These are phyloP conservation scores for Vachellia pachyceras DNA, from an alignment of 306 rosid genomes.

Conservation along the genomic window DNA sequence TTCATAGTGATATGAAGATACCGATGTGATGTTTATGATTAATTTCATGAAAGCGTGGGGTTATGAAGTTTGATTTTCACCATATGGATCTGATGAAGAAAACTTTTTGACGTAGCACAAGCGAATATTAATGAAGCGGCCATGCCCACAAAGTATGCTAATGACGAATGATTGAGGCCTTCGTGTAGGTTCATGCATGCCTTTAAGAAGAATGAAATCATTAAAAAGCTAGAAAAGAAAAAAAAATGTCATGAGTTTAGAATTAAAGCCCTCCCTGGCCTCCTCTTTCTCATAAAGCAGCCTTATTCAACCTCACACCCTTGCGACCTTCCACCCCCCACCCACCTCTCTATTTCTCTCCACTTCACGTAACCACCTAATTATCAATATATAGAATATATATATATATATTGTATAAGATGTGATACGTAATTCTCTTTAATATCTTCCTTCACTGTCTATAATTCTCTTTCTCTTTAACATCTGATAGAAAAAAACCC, in stretches of 20 bases:
- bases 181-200: constrained; percentile 36
- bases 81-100: not conserved
- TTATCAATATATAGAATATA: no score
- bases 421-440: constrained; percentile 17
- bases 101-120: not conserved
- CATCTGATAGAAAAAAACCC: constrained; percentile 11
- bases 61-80: not conserved
- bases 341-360: no score
- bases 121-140: not conserved
- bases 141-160: not conserved
- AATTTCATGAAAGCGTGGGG: not conserved
- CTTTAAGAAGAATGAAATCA: constrained; percentile 60
- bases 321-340: no score
- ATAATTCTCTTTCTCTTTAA: constrained; percentile 3
- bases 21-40: not conserved
- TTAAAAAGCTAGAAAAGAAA: constrained; percentile 38
- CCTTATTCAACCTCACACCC: no score
- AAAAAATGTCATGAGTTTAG: not conserved
- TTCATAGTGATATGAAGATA: not conserved
- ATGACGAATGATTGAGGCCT: constrained; percentile 22
- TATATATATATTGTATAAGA: no score
- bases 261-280: constrained; percentile 36
- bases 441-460: constrained; percentile 25
- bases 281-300: no score
- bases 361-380: no score